These are phyloP conservation scores for Furcasterigmium sp. DNA, from an alignment of 2,329 filamentous ascomycete species.

Conservation along the genomic window DNA sequence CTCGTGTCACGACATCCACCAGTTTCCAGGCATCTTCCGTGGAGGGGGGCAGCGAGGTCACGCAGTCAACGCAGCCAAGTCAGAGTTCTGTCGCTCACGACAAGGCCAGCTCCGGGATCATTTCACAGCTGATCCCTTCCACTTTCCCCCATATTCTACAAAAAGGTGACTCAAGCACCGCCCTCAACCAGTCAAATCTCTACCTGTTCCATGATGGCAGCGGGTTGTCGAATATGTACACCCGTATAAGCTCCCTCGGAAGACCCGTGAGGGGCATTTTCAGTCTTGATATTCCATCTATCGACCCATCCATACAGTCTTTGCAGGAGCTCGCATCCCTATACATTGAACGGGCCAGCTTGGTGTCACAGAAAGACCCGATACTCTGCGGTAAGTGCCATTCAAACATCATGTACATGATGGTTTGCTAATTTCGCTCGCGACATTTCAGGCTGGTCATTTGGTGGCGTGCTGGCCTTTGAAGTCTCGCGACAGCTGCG, in stretches of 20 bases:
- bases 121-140: not conserved
- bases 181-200: constrained; percentile 1
- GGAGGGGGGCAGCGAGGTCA: not conserved
- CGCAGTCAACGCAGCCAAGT: too few species aligned
- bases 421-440: too few species aligned
- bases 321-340: constrained; percentile 6
- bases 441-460: constrained; percentile 34
- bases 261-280: not conserved
- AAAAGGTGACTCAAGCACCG: not conserved
- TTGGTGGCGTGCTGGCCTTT: constrained; percentile 46
- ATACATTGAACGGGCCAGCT: constrained; percentile 12
- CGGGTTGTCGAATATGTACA: constrained; percentile 14
- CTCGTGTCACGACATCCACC: too few species aligned
- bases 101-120: not conserved
- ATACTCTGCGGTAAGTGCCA: constrained; percentile 32
- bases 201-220: constrained; percentile 23
- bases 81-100: not conserved
- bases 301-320: not conserved
- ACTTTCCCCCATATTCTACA: not conserved
- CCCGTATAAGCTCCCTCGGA: not conserved
- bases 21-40: not conserved
- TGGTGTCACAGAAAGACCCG: constrained; percentile 5
- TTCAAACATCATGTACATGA: too few species aligned
- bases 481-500: constrained; percentile 35
- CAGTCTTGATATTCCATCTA: not conserved